Conservation (phyloP, 1,284 basidiomycete genomes). For the Marasmius fiardii region DNA sequence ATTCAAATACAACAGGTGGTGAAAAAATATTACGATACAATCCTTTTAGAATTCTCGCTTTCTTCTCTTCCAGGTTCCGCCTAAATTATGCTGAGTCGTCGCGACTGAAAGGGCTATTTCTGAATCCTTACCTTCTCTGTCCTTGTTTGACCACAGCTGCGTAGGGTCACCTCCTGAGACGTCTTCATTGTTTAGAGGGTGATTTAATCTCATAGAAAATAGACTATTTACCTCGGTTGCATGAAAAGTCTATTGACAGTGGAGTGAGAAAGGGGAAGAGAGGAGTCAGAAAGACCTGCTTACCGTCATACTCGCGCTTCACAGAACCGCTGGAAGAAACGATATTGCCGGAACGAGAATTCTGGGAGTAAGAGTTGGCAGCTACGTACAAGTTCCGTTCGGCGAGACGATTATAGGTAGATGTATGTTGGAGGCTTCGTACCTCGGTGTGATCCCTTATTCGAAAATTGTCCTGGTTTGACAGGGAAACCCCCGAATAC, state of each 20-base stretch:
- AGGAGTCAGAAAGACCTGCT: neutral
- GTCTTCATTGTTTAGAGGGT: neutral
- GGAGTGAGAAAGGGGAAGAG: neutral
- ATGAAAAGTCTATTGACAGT: neutral
- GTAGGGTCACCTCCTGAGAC: neutral
- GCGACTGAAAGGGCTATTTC: neutral
- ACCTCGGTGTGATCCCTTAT: too few species aligned
- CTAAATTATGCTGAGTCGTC: neutral
- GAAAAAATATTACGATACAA: neutral
- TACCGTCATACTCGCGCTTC: slow-evolving; percentile 1
- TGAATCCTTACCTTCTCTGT: neutral
- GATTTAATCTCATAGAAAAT: neutral
- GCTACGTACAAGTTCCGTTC: too few species aligned
- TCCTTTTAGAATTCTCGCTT: neutral
- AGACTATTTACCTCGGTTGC: neutral
- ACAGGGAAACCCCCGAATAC: neutral
- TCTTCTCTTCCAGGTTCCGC: neutral
- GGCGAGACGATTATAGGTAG: too few species aligned
- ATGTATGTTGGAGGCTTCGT: too few species aligned
- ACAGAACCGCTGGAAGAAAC: neutral
- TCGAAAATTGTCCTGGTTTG: neutral
- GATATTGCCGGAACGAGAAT: neutral
- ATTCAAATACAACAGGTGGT: neutral
- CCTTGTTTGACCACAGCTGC: neutral
- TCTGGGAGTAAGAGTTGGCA: neutral